Base-by-base conservation (phyloP, 495 filamentous ascomycete genomes). In the Echria macrotheca region DNA sequence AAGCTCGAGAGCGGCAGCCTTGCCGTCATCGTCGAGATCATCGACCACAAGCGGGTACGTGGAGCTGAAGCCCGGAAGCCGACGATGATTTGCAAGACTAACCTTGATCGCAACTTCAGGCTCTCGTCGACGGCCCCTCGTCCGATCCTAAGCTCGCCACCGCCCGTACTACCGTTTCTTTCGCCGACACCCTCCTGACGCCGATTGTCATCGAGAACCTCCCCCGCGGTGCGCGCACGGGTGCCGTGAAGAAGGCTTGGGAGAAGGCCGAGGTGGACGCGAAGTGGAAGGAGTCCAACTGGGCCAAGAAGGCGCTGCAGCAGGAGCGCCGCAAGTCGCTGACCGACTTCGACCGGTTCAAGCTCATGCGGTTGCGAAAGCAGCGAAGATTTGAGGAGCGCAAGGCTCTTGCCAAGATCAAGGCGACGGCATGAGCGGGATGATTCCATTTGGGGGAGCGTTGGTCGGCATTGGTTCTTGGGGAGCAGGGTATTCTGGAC, bases 11-110 rank as follows among this genome's bases (percentile, higher is more conserved):
- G 69, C 54, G 91, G 90, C 73, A 86, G 85, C 71, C 81, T 97
- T 54, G 94, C 89, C 55, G 75, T 80, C 64, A 93, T 99, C 69
- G 89, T 96, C 72, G 90, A 97, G 83, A 95, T 99, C 71, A 91
- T 97, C 73, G 94, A 97, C 75, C 93, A 99, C 86, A 95, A 95
- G 81, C 88, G 93, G 72, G 93, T 97, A 95, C 67, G 91, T 86
- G 53, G 25, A 49, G 46, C 32, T 19, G 36, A 37, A 31, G 12
- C 28, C 32, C 28, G 37, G 49, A 29, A 28, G 24, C 49, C 21
- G 33, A 38, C 38, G 11, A 21, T 52, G 43, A 40, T 37, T 17
- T 44, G 41, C 51, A 15, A 44, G 38, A 57, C 62, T 65, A 61
- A 66, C 69, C 61, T 53, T 40, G 53, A 26, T 54, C 63, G 60